Evolutionary conservation across 768 basidiomycete genomes (phyloP), one percentile per base, ranked within the genome.

Genomic region (Boletus rufocinnamomeus): DNA sequence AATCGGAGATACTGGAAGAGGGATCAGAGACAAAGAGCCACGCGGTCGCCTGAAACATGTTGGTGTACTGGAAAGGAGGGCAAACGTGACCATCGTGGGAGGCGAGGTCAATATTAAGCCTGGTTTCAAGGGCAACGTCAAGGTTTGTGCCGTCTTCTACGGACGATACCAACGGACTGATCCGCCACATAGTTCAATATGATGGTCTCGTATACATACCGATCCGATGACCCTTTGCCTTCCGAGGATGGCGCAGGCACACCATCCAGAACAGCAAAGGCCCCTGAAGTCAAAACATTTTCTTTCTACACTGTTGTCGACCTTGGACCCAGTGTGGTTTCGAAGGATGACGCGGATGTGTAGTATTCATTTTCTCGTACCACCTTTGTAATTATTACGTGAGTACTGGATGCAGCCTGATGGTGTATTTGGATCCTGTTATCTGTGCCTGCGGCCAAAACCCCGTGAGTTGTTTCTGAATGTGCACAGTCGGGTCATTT

Each of bases 171-270:
- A 4, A 30, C 5, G 17, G 45, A 58, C 45, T 69, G 27, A 61
- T 37, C 34, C 9, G 13, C 10, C 50, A n/a, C 35, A 43, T 71
- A 98, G 95, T 95, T 95, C 72, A 95, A 95, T 66, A 88, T 98
- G 84, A 82, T 95, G 60, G 89, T 99, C 2, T 85, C 93, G 3
- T 98, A 93, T 73, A 96, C 94, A 0, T 99, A 98, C 71, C 84
- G 90, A 35, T 89, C 93, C 0, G 96, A 98, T 67, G 95, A 97
- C 59, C 81, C 86, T 25, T 79, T 84, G 3, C 83, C 84, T 16
- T 82, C 84, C 1, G 86, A 88, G 52, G 82, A 84, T 59, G 84
- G 82, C 52, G 82, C 82, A 27, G 77, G 65, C 51, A 77, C 74
- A n/a, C 75, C 73, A 10, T 76, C 76, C 17, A 75, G 79, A 43